Conservation (phyloP, 768 basidiomycete genomes). For the Lactifluus echinatus region DNA sequence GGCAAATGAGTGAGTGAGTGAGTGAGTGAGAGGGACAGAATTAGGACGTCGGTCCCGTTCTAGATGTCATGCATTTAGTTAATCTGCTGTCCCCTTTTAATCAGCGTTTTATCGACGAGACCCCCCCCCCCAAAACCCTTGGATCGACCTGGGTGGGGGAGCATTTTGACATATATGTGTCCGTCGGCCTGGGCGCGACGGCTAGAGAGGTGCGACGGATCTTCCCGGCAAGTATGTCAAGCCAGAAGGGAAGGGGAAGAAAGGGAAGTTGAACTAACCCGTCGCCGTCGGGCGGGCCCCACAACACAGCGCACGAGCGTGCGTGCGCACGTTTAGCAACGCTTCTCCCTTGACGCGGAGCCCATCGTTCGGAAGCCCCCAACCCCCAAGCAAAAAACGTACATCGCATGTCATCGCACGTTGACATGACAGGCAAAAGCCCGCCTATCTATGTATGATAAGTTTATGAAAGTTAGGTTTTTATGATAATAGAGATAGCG, state of each 20-base stretch:
- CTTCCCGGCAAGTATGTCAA: background rate
- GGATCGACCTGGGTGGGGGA: background rate
- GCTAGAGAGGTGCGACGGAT: background rate
- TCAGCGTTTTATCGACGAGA: slow-evolving; percentile 10
- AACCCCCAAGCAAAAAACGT: too few species aligned
- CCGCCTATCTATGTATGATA: background rate
- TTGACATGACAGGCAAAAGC: background rate
- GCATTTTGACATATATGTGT: background rate
- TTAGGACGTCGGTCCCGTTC: background rate
- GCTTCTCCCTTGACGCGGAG: background rate
- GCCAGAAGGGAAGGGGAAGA: too few species aligned
- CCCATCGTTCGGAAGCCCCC: background rate
- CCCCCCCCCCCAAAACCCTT: too few species aligned
- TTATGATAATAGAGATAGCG: too few species aligned
- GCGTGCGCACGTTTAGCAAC: background rate
- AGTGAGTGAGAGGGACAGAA: too few species aligned
- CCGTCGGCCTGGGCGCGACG: background rate
- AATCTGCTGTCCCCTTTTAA: background rate
- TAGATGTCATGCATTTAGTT: background rate
- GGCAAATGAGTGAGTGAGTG: background rate
- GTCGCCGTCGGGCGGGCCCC: too few species aligned
- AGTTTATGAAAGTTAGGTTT: too few species aligned
- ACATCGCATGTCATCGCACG: background rate
- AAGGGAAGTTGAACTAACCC: background rate
- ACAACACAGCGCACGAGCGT: too few species aligned